Evolutionary conservation across 192 early-diverging fungal species (phyloP).

Genomic region (Pilobolus umbonatus): DNA sequence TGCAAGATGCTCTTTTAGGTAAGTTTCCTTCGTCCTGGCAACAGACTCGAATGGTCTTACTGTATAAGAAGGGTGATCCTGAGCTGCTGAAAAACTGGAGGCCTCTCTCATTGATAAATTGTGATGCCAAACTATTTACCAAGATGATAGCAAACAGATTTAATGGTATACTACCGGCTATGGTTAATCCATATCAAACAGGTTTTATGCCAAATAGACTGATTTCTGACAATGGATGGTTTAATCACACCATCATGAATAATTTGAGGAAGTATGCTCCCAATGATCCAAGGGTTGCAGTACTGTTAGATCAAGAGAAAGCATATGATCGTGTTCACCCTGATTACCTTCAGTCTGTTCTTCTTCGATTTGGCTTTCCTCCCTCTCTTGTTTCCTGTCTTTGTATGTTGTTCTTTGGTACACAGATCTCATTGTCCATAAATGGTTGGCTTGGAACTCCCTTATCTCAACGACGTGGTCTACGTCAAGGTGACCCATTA

Average conservation of each 20-base stretch:
- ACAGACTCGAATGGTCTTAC: conserved; percentile 17
- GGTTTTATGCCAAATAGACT: conserved; percentile 16
- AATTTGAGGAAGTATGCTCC: background rate
- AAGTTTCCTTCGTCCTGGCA: background rate
- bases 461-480: conserved; percentile 18
- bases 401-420: background rate
- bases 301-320: conserved; percentile 24
- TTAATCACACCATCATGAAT: background rate
- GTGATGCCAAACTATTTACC: conserved; percentile 24
- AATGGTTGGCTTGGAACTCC: conserved; percentile 11
- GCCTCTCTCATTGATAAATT: conserved; percentile 16
- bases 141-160: background rate
- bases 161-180: background rate
- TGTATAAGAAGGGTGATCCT: conserved; percentile 26
- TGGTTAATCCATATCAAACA: conserved; percentile 20
- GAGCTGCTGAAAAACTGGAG: conserved; percentile 15
- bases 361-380: conserved; percentile 8
- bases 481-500: conserved; percentile 36
- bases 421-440: conserved; percentile 17
- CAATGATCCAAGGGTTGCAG: too few species aligned
- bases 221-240: conserved; percentile 15
- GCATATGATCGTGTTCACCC: conserved; percentile 28
- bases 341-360: conserved; percentile 3
- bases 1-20: background rate
- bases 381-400: background rate